Base-by-base conservation (phyloP, 2,329 filamentous ascomycete genomes). In the Calonectria fujianensis region DNA sequence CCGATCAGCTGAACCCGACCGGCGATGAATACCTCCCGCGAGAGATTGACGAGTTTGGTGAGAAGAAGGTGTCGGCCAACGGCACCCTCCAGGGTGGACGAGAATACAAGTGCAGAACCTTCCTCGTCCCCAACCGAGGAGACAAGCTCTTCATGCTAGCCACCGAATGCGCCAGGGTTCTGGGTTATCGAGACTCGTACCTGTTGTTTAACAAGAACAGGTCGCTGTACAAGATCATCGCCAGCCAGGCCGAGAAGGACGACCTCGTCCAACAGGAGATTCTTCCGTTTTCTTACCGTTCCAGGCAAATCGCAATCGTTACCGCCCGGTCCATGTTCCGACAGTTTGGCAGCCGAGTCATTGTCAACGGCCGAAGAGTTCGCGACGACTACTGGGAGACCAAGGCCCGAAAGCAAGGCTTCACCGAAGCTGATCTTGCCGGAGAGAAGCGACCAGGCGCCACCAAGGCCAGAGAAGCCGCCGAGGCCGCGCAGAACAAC, bases 381-480 rank as follows among this genome's bases (percentile, higher is more conserved):
- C 93, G 97, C 65, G 97, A 99, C 85, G 97, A 99, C 84, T 99
- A 99, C 86, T 99, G 97, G 97, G 97, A 98, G 85, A 95, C 94
- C 82, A 98, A 98, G 86, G 97, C 97, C 10, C 91, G 94, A 63
- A 99, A 98, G 86, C 97, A 99, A 85, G 97, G 97, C 14, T 99
- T 99, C 83, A 99, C 97, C 1, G 97, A 99, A 84, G 96, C 97
- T 76, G 97, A 99, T 85, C 90, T 96, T 66, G 97, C 97, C 5
- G 97, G 97, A 51, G 97, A 99, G 86, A 98, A 99, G 88, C 91
- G 97, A 77, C 97, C 97, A 8, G 97, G 97, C 69, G 96, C 95
- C 50, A 93, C 95, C 73, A 98, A 97, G 87, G 94, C 94, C 75
- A 91, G 96, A 82, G 95, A 98, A 86, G 94, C 94, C 54, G 93